Evolutionary conservation across 2,329 filamentous ascomycete genomes (phyloP), one percentile per base, ranked within the genome.

Genomic region (Exophiala aquamarina): DNA sequence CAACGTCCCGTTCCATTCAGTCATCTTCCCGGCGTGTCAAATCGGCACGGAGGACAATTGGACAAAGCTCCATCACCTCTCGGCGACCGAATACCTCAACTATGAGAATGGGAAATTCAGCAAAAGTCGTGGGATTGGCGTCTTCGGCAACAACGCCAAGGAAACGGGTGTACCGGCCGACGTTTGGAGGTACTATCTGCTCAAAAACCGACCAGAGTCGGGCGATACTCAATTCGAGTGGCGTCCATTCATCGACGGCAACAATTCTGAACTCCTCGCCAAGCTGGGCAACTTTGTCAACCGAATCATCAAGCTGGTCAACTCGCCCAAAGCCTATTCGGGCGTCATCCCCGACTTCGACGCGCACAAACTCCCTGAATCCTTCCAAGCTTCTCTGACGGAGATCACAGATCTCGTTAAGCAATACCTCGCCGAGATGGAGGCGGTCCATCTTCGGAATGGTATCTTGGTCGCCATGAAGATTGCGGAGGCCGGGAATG

Each of bases 131-230:
- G 87, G 87, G 23, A 81, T 96, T 29, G 91, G 91, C 61, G 91
- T 96, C 1, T 96, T 96, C 62, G 91, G 91, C 41, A 91, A 88
- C 70, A 89, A 87, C 61, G 91, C 89, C 37, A 86, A 87, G 69
- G 84, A 94, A 45, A 95, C 89, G 7, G 90, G 89, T 15, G 79
- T 96, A 14, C 80, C 86, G 13, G 76, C 89, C 0, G 88, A 92
- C 54, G 88, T 96, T n/a, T 96, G 90, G 89, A 79, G 91, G 57
- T 95, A 92, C 70, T 95, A 93, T 71, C 80, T 96, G 17, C 77
- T 95, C 29, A 86, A 89, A 35, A 85, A 87, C 66, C 82, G 91
- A 47, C 91, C 91, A 0, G 91, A 96, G 68, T 86, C 84, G 9
- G 81, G 86, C 41, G 91, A 96, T 64, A 86, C 89, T 0, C 87